phyloP scores from a whole-genome alignment of 225 moss, liverwort and hornwort species.

The Physcomitrium patens region DNA sequence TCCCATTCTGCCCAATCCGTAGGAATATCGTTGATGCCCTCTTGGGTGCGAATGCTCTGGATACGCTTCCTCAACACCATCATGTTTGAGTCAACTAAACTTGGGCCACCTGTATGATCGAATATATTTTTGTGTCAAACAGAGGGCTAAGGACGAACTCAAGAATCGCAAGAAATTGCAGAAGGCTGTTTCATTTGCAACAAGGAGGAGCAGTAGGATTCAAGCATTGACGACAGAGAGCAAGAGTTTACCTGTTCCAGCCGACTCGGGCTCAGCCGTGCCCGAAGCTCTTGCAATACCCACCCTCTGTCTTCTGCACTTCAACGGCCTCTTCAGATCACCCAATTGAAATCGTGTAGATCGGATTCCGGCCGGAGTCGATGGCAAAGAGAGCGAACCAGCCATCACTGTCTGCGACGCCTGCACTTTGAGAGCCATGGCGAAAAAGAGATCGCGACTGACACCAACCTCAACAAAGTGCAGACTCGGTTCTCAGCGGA shows the following conservation, averaged over 20 bases:
- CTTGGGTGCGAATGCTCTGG: constrained; percentile 72
- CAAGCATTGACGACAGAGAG: not conserved
- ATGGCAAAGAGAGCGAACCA: constrained; percentile 27
- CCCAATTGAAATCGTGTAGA: constrained; percentile 7
- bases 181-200: not conserved
- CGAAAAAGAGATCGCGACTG: not conserved
- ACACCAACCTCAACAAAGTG: not conserved
- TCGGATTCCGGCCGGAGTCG: constrained; percentile 11
- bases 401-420: constrained; percentile 26
- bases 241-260: constrained; percentile 43
- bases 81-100: constrained; percentile 85
- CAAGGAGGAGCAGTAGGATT: too few relatives aligned
- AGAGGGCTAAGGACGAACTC: not conserved
- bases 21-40: constrained; percentile 59
- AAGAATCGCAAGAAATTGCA: not conserved
- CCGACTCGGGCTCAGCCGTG: constrained; percentile 48
- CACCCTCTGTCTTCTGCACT: constrained; percentile 18
- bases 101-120: constrained; percentile 54
- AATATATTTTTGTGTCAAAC: not conserved
- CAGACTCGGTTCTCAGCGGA: not conserved
- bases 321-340: constrained; percentile 24
- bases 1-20: constrained; percentile 94
- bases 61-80: constrained; percentile 82
- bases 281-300: constrained; percentile 45
- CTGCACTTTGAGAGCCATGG: constrained; percentile 40